Base-by-base conservation (phyloP, 495 filamentous ascomycete species). In the Entonaema liquescens region DNA sequence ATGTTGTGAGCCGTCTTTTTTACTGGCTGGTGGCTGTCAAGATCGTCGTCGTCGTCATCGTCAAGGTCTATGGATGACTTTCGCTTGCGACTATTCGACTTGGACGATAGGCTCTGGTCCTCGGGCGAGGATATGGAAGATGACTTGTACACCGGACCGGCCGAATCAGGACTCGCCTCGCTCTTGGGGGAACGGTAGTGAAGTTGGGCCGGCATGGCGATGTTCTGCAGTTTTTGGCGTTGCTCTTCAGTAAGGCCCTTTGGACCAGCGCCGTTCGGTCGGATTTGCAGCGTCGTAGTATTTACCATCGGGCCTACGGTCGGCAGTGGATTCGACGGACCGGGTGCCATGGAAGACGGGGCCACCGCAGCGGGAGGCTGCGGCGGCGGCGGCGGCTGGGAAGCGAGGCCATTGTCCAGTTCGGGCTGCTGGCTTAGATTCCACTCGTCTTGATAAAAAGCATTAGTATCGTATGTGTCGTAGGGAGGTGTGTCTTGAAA, bases 1-100 rank as follows among this genome's bases (percentile, higher is more conserved):
- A 97, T 93, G 74, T 97, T 98, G 77, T 99, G 95, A 17, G 95
- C 92, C 49, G 94, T 94, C 83, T 97, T 97, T 84, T 97, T 97
- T 9, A 93, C 86, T 1, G 93, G 92, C 38, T 91, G 90, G 42
- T 91, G 88, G 74, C 88, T 87, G 6, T 83, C 85, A 25, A 83
- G 80, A 11, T 84, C 84, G 31, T 83, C 80, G 3, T 80, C 79
- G 53, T 84, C 82, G 31, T 86, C 84, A 6, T 83, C 79, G 3
- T 82, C 82, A 23, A 79, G 72, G 12, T 86, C 86, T 28, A 82
- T 78, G 1, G 89, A 88, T 2, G 85, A 86, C 79, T 92, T 92
- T 33, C 90, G 84, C 74, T 92, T 92, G 60, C 83, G 79, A 63
- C 76, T 80, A 70, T 78, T 78, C 55, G 80, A 75, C 59, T 88